Conservation (phyloP, 768 basidiomycete species). For the Trametes meyenii region DNA sequence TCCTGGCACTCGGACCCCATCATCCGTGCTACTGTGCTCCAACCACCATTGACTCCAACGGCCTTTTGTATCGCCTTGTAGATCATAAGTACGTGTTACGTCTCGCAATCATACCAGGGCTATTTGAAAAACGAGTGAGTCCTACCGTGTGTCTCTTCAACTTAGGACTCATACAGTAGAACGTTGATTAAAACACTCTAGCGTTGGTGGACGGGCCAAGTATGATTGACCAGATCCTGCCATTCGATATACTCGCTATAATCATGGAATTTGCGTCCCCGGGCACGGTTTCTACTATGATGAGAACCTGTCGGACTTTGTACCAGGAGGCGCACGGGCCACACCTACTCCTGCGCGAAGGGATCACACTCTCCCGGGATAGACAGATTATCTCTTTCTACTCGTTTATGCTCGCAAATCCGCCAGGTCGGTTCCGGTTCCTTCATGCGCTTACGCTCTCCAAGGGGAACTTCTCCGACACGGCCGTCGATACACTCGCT, state of each 20-base stretch:
- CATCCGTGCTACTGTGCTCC: too few species aligned
- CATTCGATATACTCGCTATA: constrained; percentile 9
- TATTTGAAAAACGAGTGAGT: too few species aligned
- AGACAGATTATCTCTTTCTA: constrained; percentile 4
- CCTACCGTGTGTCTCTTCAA: too few species aligned
- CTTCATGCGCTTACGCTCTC: constrained; percentile 10
- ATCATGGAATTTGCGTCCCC: constrained; percentile 1
- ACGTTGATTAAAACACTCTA: not conserved
- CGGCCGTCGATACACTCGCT: not conserved
- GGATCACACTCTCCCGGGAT: not conserved
- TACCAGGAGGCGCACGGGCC: not conserved
- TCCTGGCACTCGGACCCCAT: too few species aligned
- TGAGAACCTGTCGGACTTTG: constrained; percentile 13
- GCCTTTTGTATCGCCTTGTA: too few species aligned
- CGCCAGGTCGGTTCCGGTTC: not conserved
- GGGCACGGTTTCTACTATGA: not conserved
- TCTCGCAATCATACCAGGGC: too few species aligned
- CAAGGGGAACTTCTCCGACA: not conserved
- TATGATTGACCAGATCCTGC: not conserved
- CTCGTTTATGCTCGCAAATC: not conserved
- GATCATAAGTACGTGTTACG: too few species aligned
- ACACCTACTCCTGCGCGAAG: constrained; percentile 4
- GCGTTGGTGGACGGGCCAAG: not conserved
- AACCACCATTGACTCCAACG: too few species aligned
- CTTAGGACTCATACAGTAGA: not conserved